phyloP scores from a whole-genome alignment of 2,329 filamentous ascomycete species.

The Neonectria hederae region DNA sequence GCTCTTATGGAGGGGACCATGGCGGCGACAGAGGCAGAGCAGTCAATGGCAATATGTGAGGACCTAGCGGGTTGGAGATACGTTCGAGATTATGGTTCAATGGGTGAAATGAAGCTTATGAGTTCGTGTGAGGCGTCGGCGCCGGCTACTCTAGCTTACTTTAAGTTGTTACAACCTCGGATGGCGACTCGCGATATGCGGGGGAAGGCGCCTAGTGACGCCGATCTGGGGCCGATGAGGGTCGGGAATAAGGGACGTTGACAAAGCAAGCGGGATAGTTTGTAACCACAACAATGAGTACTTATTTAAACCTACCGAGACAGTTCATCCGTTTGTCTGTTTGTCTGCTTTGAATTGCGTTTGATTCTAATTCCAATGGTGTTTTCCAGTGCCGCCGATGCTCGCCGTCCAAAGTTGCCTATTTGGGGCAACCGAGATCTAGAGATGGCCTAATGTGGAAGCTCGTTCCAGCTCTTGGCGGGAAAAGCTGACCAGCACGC shows the following conservation, averaged over 20 bases:
- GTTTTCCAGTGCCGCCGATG: not conserved
- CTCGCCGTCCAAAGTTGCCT: conserved; percentile 3
- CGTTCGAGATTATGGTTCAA: not conserved
- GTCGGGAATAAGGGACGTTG: not conserved
- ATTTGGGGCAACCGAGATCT: conserved; percentile 16
- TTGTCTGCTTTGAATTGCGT: too few species aligned
- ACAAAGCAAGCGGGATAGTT: not conserved
- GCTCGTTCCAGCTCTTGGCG: not conserved
- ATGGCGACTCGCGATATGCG: conserved; percentile 22
- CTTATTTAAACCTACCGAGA: not conserved
- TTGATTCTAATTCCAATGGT: not conserved
- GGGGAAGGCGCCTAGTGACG: conserved; percentile 16
- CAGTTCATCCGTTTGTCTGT: not conserved
- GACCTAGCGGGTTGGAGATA: not conserved
- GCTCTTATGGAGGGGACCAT: conserved; percentile 46
- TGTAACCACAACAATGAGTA: not conserved
- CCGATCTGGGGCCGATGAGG: conserved; percentile 23
- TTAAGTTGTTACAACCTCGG: conserved; percentile 17
- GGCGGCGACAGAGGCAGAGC: not conserved
- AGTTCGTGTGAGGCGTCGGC: not conserved
- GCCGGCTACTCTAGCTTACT: conserved; percentile 13
- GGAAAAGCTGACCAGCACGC: not conserved
- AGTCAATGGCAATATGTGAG: not conserved
- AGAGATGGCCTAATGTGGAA: conserved; percentile 3
- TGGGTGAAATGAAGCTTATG: not conserved